Evolutionary conservation across 768 basidiomycete species (phyloP).

Genomic region (Hemileccinum rubropunctum): DNA sequence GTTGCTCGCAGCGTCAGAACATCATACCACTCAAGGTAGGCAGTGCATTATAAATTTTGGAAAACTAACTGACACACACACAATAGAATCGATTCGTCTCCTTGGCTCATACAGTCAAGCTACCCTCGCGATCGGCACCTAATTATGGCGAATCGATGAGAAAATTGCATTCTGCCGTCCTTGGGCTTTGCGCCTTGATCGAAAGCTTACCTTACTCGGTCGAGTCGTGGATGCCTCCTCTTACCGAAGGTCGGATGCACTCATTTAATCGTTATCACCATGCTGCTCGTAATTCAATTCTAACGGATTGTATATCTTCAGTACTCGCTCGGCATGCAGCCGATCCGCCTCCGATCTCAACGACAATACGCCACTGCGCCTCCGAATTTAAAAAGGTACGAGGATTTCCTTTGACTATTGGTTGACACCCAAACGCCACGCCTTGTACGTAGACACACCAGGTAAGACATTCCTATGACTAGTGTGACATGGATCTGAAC

Average conservation of each 20-base stretch:
- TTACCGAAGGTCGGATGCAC: slow-evolving; percentile 61
- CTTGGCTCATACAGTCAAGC: slow-evolving; percentile 53
- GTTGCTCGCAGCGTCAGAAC: slow-evolving; percentile 87
- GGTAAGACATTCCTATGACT: slow-evolving; percentile 33
- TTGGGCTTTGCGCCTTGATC: slow-evolving; percentile 91
- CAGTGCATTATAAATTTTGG: background rate
- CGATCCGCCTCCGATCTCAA: slow-evolving; percentile 87
- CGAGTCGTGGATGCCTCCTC: slow-evolving; percentile 86
- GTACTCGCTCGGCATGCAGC: slow-evolving; percentile 76
- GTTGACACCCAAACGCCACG: slow-evolving; percentile 2
- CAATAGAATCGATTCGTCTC: slow-evolving; percentile 75
- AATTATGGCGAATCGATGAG: slow-evolving; percentile 70
- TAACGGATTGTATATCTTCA: slow-evolving; percentile 26
- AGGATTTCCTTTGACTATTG: slow-evolving; percentile 7
- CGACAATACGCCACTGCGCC: slow-evolving; percentile 82
- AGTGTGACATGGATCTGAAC: slow-evolving; percentile 2
- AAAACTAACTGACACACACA: slow-evolving; percentile 5
- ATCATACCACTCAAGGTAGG: slow-evolving; percentile 80
- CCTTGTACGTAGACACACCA: slow-evolving; percentile 52
- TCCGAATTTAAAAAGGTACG: slow-evolving; percentile 82
- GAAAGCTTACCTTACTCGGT: slow-evolving; percentile 96
- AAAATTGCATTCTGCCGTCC: slow-evolving; percentile 81
- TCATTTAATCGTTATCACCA: background rate
- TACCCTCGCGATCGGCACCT: slow-evolving; percentile 70
- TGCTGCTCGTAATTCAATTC: background rate